Conservation (phyloP, 768 basidiomycete genomes). For the Saitozyma podzolica region DNA sequence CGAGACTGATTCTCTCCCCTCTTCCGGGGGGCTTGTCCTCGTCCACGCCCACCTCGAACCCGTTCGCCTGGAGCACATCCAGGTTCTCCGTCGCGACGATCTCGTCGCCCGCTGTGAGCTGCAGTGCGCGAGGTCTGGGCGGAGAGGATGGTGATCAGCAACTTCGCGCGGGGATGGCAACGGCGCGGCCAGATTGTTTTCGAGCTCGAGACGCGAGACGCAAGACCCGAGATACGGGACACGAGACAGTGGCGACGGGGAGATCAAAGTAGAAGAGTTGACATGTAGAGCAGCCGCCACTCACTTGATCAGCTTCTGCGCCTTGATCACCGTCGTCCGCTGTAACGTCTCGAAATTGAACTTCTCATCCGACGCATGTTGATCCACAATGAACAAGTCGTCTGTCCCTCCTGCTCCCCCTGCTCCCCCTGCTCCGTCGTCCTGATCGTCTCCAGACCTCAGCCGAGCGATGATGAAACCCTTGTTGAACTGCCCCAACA, state of each 20-base stretch:
- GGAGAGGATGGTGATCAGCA: background rate
- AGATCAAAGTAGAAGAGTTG: too few relatives aligned
- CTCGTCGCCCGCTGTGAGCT: constrained; percentile 87
- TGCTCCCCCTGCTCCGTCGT: background rate
- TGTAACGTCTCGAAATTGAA: constrained; percentile 97
- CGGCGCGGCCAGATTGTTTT: too few relatives aligned
- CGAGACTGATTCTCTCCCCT: constrained; percentile 59
- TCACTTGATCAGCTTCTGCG: constrained; percentile 79
- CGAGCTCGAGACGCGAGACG: too few relatives aligned
- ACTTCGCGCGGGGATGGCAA: too few relatives aligned
- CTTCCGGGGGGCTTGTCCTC: constrained; percentile 58
- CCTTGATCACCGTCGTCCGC: constrained; percentile 81
- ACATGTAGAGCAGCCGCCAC: constrained; percentile 23
- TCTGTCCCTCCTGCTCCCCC: constrained; percentile 58
- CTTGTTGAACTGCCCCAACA: constrained; percentile 92
- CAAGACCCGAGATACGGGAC: too few relatives aligned
- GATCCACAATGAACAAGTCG: constrained; percentile 94
- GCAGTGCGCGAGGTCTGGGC: constrained; percentile 69
- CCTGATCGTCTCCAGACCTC: constrained; percentile 46
- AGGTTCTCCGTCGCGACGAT: constrained; percentile 82
- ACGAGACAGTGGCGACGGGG: too few relatives aligned
- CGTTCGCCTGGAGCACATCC: constrained; percentile 78
- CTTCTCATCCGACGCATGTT: constrained; percentile 97
- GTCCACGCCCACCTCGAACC: constrained; percentile 66
- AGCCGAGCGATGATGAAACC: constrained; percentile 88